phyloP scores from a whole-genome alignment of 2,329 filamentous ascomycete genomes.

The Alternaria sp. region DNA sequence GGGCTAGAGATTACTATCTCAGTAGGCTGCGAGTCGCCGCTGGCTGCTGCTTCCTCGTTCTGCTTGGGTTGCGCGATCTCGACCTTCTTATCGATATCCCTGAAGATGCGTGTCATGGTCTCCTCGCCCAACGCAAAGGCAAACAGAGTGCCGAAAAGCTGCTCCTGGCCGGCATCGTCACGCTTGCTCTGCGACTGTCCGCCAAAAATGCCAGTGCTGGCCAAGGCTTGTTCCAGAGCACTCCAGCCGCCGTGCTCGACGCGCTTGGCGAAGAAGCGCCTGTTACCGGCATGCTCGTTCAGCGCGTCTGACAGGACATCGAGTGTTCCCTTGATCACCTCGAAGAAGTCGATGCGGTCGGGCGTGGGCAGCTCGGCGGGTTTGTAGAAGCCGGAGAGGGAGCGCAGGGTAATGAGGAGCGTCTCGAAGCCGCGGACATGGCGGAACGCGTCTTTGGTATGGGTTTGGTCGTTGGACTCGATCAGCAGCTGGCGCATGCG shows the following conservation, averaged over 20 bases:
- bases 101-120: conserved; percentile 72
- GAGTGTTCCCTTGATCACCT: conserved; percentile 73
- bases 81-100: conserved; percentile 42
- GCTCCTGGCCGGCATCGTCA: conserved; percentile 60
- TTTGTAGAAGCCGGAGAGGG: conserved; percentile 78
- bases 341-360: conserved; percentile 70
- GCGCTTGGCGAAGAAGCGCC: conserved; percentile 80
- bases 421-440: conserved; percentile 79
- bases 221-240: conserved; percentile 74
- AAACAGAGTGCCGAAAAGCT: conserved; percentile 82
- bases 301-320: conserved; percentile 77
- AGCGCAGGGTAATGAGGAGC: conserved; percentile 71
- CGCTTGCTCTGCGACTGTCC: conserved; percentile 39
- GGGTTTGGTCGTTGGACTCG: conserved; percentile 56
- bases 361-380: conserved; percentile 65
- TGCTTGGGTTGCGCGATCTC: conserved; percentile 22
- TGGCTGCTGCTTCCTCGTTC: conserved; percentile 4
- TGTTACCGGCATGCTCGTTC: conserved; percentile 81
- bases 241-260: conserved; percentile 81
- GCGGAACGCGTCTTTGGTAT: conserved; percentile 80
- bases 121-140: conserved; percentile 82
- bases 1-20: conserved; percentile 38
- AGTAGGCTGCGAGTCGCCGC: conserved; percentile 13
- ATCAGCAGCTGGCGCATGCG: conserved; percentile 71
- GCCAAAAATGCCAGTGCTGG: conserved; percentile 63